Conservation (phyloP, 2,329 filamentous ascomycete species). For the Tolypocladium capitatum region DNA sequence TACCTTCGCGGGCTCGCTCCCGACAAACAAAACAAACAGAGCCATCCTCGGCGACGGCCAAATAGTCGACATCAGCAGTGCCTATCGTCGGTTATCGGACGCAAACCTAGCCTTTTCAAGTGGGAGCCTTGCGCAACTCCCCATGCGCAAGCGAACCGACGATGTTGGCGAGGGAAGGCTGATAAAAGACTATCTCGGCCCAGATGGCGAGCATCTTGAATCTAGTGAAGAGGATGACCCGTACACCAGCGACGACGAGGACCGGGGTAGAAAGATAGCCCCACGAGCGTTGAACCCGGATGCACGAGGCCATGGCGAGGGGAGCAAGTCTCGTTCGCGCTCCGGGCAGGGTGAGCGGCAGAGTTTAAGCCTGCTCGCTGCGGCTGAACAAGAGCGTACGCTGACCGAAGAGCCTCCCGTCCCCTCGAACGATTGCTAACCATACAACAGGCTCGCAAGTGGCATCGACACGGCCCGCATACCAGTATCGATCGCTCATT, state of each 20-base stretch:
- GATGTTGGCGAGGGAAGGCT: slow-evolving; percentile 40
- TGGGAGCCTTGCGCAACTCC: slow-evolving; percentile 48
- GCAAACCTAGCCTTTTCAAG: slow-evolving; percentile 52
- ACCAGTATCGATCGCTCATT: slow-evolving; percentile 51
- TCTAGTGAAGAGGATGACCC: slow-evolving; percentile 60
- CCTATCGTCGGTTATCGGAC: slow-evolving; percentile 60
- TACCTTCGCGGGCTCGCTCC: slow-evolving; percentile 12
- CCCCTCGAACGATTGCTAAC: slow-evolving; percentile 9
- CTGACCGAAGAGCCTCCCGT: slow-evolving; percentile 7
- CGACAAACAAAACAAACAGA: slow-evolving; percentile 18
- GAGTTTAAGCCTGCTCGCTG: slow-evolving; percentile 52
- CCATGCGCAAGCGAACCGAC: slow-evolving; percentile 38
- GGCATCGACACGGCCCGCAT: slow-evolving; percentile 31
- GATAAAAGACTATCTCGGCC: slow-evolving; percentile 52
- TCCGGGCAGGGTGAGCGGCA: slow-evolving; percentile 25
- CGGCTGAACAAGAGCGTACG: slow-evolving; percentile 68
- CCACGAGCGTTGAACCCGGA: slow-evolving; percentile 31
- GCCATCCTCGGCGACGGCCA: slow-evolving; percentile 47
- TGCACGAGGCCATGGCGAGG: slow-evolving; percentile 20
- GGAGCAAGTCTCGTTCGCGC: slow-evolving; percentile 18
- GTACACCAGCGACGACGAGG: slow-evolving; percentile 53
- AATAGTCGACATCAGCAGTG: slow-evolving; percentile 52
- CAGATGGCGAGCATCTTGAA: slow-evolving; percentile 53
- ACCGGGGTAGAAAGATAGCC: slow-evolving; percentile 45
- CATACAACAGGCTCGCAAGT: slow-evolving; percentile 35